phyloP scores from a whole-genome alignment of 2,329 filamentous ascomycete genomes.

The Neospermospora avenae region DNA sequence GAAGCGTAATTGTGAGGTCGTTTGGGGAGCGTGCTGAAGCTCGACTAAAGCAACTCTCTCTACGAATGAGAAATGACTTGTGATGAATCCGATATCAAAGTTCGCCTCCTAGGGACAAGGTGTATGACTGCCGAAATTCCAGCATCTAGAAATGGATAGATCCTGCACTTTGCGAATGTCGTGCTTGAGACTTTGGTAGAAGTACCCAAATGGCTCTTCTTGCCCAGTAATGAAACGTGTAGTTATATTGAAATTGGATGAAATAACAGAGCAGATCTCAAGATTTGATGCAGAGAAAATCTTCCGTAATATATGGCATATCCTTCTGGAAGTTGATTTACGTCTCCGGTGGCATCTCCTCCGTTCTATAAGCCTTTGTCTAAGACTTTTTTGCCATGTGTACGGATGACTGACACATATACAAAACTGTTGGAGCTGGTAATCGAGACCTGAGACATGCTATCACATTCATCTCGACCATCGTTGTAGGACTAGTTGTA shows the following conservation, averaged over 20 bases:
- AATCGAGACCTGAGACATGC: neutral
- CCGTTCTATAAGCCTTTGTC: neutral
- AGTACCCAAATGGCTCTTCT: neutral
- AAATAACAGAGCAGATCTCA: neutral
- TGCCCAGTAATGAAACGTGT: neutral
- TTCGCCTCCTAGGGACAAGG: neutral
- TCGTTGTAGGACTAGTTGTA: neutral
- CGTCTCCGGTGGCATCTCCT: neutral
- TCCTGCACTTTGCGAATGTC: neutral
- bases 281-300: neutral
- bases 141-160: neutral
- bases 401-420: neutral
- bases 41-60: neutral
- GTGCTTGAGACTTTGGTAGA: neutral
- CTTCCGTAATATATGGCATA: neutral
- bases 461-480: neutral
- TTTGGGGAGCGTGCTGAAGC: neutral
- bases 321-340: neutral
- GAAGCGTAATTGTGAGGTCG: neutral
- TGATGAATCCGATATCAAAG: neutral
- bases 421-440: neutral
- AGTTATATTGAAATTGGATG: neutral
- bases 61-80: neutral
- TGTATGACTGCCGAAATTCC: neutral
- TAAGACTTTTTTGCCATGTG: neutral